phyloP scores from a whole-genome alignment of 1,139 yeast species.

The Yamadazyma triangularis region DNA sequence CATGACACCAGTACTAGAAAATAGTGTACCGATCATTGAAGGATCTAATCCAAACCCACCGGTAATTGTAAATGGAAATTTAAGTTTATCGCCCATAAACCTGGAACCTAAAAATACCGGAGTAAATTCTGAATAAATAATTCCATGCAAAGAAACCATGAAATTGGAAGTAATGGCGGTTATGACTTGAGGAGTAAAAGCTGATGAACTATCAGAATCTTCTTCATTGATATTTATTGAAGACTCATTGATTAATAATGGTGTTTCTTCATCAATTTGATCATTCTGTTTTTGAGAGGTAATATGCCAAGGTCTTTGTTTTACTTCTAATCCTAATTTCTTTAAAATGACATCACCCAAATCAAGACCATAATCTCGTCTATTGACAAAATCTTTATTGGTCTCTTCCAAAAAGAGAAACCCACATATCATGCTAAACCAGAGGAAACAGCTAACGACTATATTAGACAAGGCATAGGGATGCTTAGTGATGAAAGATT shows the following conservation, averaged over 20 bases:
- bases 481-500: constrained; percentile 13
- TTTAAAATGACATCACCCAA: constrained; percentile 43
- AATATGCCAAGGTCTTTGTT: constrained; percentile 9
- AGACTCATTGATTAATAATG: constrained; percentile 2
- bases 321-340: constrained; percentile 23
- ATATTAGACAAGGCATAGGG: constrained; percentile 62
- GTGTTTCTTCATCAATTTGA: constrained; percentile 3
- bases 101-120: constrained; percentile 55
- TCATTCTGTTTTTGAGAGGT: not conserved
- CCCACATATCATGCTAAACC: constrained; percentile 34
- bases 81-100: constrained; percentile 20
- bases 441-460: constrained; percentile 43
- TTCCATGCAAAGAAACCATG: constrained; percentile 32
- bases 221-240: not conserved
- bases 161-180: constrained; percentile 9
- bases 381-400: constrained; percentile 35
- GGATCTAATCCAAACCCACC: constrained; percentile 32
- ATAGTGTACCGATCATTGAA: constrained; percentile 46
- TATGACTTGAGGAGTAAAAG: constrained; percentile 10
- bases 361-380: constrained; percentile 48
- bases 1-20: constrained; percentile 52
- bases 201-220: constrained; percentile 1
- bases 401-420: constrained; percentile 60
- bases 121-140: constrained; percentile 51
- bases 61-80: constrained; percentile 28